Conservation (phyloP, 345 rosid species). For the Excoecaria cochinchinensis region DNA sequence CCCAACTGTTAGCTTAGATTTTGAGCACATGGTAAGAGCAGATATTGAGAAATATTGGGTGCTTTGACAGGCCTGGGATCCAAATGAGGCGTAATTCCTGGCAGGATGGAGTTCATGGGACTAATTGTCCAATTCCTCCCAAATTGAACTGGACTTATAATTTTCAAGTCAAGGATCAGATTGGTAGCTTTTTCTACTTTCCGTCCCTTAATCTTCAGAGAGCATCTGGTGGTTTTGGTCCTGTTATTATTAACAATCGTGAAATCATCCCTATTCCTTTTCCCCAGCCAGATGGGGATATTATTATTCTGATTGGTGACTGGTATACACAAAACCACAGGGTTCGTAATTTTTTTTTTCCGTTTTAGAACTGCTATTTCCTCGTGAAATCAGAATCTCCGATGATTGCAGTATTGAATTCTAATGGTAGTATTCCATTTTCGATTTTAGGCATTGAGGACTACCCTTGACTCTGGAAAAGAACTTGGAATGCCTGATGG, state of each 20-base stretch:
- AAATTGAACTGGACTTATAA: slow-evolving; percentile 69
- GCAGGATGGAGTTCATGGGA: slow-evolving; percentile 91
- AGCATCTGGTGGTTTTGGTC: slow-evolving; percentile 94
- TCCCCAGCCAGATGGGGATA: slow-evolving; percentile 70
- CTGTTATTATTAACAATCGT: slow-evolving; percentile 68
- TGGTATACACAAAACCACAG: slow-evolving; percentile 80
- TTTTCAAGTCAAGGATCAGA: slow-evolving; percentile 95
- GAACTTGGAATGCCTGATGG: slow-evolving; percentile 97
- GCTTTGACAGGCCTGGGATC: slow-evolving; percentile 68
- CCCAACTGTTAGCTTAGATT: neutral
- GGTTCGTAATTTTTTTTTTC: slow-evolving; percentile 51
- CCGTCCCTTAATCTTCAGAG: slow-evolving; percentile 84
- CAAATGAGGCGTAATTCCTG: slow-evolving; percentile 83
- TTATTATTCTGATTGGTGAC: slow-evolving; percentile 67
- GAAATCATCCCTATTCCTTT: slow-evolving; percentile 65
- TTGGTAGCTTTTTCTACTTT: slow-evolving; percentile 88
- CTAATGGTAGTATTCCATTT: neutral
- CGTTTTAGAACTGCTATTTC: neutral
- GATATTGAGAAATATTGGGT: slow-evolving; percentile 7
- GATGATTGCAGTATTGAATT: slow-evolving; percentile 12
- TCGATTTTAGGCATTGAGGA: slow-evolving; percentile 61
- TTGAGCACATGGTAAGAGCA: neutral
- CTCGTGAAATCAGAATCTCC: neutral
- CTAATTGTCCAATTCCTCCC: slow-evolving; percentile 79
- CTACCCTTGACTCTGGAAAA: slow-evolving; percentile 67